These are phyloP conservation scores for Starmerella asiatica DNA, from an alignment of 805 yeast genomes.

Conservation along the genomic window DNA sequence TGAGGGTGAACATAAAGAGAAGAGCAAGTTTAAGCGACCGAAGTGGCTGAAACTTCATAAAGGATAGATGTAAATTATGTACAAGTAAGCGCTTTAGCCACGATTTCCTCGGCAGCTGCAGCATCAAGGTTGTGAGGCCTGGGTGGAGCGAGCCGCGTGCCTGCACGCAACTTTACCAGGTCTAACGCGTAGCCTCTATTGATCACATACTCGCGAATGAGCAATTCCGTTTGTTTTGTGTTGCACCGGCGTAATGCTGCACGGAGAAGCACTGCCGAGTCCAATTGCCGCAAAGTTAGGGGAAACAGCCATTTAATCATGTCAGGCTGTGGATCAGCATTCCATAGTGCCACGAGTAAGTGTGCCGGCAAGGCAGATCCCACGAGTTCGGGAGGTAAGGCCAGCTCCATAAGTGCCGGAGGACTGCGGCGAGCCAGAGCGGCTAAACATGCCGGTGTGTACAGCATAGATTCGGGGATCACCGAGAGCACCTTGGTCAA, in stretches of 20 bases:
- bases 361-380: slow-evolving; percentile 3
- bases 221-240: not conserved
- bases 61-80: not conserved
- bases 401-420: slow-evolving; percentile 5
- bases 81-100: not conserved
- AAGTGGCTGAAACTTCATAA: slow-evolving; percentile 23
- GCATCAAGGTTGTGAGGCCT: not conserved
- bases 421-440: slow-evolving; percentile 12
- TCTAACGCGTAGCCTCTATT: not conserved
- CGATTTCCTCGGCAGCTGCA: not conserved
- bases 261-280: slow-evolving; percentile 9
- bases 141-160: slow-evolving; percentile 1
- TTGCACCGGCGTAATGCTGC: slow-evolving; percentile 2
- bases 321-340: slow-evolving; percentile 3
- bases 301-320: slow-evolving; percentile 15
- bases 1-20: not conserved
- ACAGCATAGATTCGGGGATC: slow-evolving; percentile 6
- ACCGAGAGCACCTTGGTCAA: slow-evolving; percentile 1
- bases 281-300: slow-evolving; percentile 2
- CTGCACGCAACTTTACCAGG: not conserved
- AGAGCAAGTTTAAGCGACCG: slow-evolving; percentile 5
- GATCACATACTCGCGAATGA: slow-evolving; percentile 1
- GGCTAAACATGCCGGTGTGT: slow-evolving; percentile 9
- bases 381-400: slow-evolving; percentile 10
- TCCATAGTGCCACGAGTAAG: slow-evolving; percentile 13